These are phyloP conservation scores for Auricularia sp. DNA, from an alignment of 768 basidiomycete genomes.

Conservation along the genomic window DNA sequence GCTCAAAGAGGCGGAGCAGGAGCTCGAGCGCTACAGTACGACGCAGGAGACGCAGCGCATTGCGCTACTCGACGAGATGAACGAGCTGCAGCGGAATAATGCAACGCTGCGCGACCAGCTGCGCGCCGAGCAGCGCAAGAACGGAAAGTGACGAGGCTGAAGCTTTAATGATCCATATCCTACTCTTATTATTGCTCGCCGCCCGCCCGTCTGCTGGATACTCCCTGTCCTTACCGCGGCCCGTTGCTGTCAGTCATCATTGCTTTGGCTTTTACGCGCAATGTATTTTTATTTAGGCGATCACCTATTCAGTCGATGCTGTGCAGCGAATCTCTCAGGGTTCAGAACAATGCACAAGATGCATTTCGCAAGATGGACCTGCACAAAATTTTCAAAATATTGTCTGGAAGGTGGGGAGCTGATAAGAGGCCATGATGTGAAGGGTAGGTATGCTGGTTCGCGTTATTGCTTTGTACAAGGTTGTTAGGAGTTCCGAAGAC, in stretches of 20 bases:
- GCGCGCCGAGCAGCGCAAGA: conserved; percentile 33
- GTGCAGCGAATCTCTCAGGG: background rate
- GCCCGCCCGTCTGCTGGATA: background rate
- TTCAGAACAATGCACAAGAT: background rate
- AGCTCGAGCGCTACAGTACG: conserved; percentile 52
- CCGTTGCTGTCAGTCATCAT: background rate
- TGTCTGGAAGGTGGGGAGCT: too few species aligned
- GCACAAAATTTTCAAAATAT: background rate
- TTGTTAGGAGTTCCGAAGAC: too few species aligned
- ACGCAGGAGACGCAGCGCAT: conserved; percentile 76
- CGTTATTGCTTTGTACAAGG: too few species aligned
- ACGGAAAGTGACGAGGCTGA: conserved; percentile 11
- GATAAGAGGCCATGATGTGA: too few species aligned
- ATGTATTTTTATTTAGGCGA: background rate
- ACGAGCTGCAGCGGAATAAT: conserved; percentile 73
- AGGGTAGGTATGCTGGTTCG: too few species aligned
- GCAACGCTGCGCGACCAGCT: conserved; percentile 58
- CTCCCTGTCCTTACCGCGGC: background rate
- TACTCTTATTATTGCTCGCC: background rate
- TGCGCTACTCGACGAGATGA: conserved; percentile 81
- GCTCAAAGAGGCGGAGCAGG: conserved; percentile 54
- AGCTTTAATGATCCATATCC: background rate
- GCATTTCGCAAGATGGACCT: background rate
- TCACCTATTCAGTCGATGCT: background rate
- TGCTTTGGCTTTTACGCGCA: background rate